Evolutionary conservation across 768 basidiomycete genomes (phyloP), one percentile per base, ranked within the genome.

Genomic region (Tulasnella sp.): DNA sequence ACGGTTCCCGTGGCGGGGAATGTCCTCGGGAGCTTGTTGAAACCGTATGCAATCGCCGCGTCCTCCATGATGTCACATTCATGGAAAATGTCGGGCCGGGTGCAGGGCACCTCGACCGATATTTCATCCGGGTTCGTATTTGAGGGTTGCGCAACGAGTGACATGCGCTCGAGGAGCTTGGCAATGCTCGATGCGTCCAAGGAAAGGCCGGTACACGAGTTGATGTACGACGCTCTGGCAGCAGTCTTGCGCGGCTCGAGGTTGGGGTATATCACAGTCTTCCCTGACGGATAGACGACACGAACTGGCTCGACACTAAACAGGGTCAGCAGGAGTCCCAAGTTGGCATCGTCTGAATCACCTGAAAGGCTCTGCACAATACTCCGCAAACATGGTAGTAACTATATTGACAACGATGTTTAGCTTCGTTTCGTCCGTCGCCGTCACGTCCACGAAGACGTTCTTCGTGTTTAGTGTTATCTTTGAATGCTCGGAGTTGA

Each of bases 61-160:
- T 99, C 96, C 67, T 99, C 96, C 83, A 99, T 86, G 67, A 98
- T 79, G 67, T 99, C 96, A 66, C 93, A 96, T 68, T 98, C 92
- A 67, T 99, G 96, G 54, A 99, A 73, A 62, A 99, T 97, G 67
- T 99, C 96, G 1, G 96, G 92, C 35, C 96, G 81, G n/a, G 92
- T 97, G n/a, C 86, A 75, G 4, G 96, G 94, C 45, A 99, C 76
- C 32, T 79, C 72, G 25, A 98, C 83, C 15, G 75, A 64, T 40
- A 99, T 74, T 63, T 80, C 76, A 64, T 97, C 92, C 0, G 67
- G 46, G n/a, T 70, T 73, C 25, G 70, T 68, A 1, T 77, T 57
- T 2, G 83, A 82, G 23, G 78, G 69, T 17, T 71, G 65, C 0
- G 82, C 75, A 36, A 74, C 67, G 45, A 89, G 77, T 4, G 86